phyloP scores from a whole-genome alignment of 164 flowering plant genomes.

The Buxus sempervirens region DNA sequence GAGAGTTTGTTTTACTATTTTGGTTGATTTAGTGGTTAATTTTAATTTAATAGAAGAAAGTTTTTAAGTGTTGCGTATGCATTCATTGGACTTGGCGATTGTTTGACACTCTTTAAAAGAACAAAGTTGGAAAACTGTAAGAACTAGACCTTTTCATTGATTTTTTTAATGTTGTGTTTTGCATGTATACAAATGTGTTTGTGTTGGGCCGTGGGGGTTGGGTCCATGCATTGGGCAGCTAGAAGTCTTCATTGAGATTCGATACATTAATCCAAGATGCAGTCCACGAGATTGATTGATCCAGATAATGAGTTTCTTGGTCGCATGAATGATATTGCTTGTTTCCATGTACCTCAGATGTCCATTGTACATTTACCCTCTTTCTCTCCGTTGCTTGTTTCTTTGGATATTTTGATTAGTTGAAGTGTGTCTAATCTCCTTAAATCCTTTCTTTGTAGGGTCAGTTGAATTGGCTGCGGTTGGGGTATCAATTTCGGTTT shows the following conservation, averaged over 20 bases:
- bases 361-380: background rate
- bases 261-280: background rate
- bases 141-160: no score
- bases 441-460: conserved; percentile 40
- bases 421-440: background rate
- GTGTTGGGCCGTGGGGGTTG: no score
- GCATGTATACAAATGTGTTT: no score
- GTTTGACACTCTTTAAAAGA: background rate
- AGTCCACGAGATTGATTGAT: background rate
- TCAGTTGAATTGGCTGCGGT: conserved; percentile 89
- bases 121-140: no score
- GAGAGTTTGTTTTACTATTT: background rate
- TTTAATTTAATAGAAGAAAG: background rate
- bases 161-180: no score
- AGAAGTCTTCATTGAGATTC: background rate
- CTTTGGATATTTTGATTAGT: background rate
- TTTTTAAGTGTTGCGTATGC: background rate
- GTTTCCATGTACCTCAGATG: background rate
- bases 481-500: conserved; percentile 91
- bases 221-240: background rate
- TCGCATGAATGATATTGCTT: background rate
- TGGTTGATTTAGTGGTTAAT: background rate
- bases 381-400: background rate
- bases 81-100: background rate
- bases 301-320: background rate